Evolutionary conservation across 768 basidiomycete species (phyloP).

Genomic region (Goffeauzyma gilvescens): DNA sequence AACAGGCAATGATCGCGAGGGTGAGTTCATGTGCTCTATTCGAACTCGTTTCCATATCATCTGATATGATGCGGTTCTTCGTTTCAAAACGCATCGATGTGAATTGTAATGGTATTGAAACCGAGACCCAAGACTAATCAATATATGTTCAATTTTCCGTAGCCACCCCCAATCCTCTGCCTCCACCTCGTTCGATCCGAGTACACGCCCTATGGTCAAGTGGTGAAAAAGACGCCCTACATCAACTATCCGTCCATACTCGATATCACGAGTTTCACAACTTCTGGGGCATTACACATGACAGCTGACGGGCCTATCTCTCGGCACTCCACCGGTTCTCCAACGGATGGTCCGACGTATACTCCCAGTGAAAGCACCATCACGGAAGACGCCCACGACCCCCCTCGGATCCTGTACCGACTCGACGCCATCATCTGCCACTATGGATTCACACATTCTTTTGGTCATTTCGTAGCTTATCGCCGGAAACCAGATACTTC

Average conservation of each 20-base stretch:
- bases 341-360: constrained; percentile 39
- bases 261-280: constrained; percentile 73
- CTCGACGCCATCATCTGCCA: constrained; percentile 75
- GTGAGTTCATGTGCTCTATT: no score
- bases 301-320: constrained; percentile 55
- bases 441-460: constrained; percentile 66
- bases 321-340: constrained; percentile 38
- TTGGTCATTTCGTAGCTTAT: constrained; percentile 86
- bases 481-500: constrained; percentile 48
- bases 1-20: constrained; percentile 79
- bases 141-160: no score
- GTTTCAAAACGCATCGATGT: no score
- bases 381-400: not conserved
- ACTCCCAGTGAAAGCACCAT: constrained; percentile 25
- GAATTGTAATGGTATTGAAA: no score
- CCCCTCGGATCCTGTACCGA: constrained; percentile 51
- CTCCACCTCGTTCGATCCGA: constrained; percentile 84
- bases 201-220: constrained; percentile 49
- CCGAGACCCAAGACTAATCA: no score
- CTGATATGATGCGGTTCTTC: no score
- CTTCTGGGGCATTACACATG: constrained; percentile 56
- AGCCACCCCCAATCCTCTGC: constrained; percentile 71
- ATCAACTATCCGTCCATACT: constrained; percentile 71
- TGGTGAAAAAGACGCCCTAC: constrained; percentile 64
- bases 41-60: not conserved